Evolutionary conservation across 208 protist genomes (phyloP).

Genomic region (Ichthyophonus hoferi): DNA sequence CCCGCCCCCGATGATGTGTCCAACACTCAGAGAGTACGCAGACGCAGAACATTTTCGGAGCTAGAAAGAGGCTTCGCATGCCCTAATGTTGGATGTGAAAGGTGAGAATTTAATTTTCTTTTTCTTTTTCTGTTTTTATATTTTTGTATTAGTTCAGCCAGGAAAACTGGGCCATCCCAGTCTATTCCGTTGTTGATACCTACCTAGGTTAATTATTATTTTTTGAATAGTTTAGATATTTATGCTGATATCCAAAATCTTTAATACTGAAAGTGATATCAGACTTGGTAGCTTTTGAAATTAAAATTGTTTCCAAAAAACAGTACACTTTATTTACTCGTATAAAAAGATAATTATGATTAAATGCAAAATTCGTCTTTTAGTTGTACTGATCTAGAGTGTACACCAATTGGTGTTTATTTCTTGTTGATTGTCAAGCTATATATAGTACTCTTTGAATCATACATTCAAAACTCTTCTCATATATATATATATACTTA

Average conservation of each 20-base stretch:
- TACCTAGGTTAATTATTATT: too few relatives aligned
- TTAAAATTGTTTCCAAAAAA: too few relatives aligned
- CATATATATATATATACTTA: too few relatives aligned
- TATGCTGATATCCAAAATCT: background rate
- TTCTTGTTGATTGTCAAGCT: background rate
- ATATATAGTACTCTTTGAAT: background rate
- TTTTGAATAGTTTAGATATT: background rate
- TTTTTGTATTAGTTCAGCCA: background rate
- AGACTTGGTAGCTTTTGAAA: background rate
- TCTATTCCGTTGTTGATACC: too few relatives aligned
- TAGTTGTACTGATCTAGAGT: background rate
- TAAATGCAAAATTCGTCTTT: background rate
- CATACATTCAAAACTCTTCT: background rate
- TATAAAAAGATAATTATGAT: background rate
- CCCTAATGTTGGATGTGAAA: background rate
- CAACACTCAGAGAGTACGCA: background rate
- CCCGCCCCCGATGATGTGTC: background rate
- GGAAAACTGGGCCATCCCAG: too few relatives aligned
- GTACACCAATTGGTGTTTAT: background rate
- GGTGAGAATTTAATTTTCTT: too few relatives aligned
- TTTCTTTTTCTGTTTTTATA: too few relatives aligned
- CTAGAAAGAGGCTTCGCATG: background rate
- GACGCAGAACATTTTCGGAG: background rate
- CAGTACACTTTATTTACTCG: too few relatives aligned
- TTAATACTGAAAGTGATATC: background rate